Evolutionary conservation across 2,329 filamentous ascomycete genomes (phyloP), one percentile per base, ranked within the genome.

Genomic region (Bipolaris victoriae): DNA sequence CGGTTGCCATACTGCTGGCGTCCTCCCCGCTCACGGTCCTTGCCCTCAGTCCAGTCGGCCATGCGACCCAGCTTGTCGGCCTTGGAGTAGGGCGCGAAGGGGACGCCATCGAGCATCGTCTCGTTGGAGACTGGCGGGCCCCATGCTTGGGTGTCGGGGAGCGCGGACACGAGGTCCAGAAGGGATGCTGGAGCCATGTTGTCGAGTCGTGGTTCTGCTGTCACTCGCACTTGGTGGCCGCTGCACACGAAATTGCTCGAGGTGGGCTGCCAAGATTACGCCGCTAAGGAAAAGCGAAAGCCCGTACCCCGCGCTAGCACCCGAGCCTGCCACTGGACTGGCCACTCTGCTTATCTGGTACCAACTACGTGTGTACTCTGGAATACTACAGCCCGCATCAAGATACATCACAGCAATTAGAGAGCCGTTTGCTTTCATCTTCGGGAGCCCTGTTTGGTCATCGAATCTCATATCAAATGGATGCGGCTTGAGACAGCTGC

Each of bases 11-110:
- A 98, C 76, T 95, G 91, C 78, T 90, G 88, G 76, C 94, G 84
- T 61, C 92, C 91, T 67, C 90, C 90, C 72, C 92, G 83, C 60
- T 95, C 91, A 53, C 82, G 75, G 67, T 87, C 86, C 81, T 97
- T 97, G 77, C 90, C 88, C 76, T 97, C 95, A 46, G 93, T 96
- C 95, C 95, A 99, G 83, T 99, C 95, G 60, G 95, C 95, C 93
- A 99, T 98, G 78, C 95, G 93, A 74, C 95, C 95, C 59, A 99
- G 84, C 85, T 97, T 98, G 83, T 99, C 95, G 77, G 92, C 92
- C 81, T 99, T 99, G 67, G 93, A 97, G 84, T 95, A 99, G 60
- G 95, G 95, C 70, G 95, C 95, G 79, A 97, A 99, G 37, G 95
- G 95, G 48, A 98, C 92, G 76, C 95, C 95, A 76, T 96, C 89